Evolutionary conservation across 2,329 filamentous ascomycete species (phyloP).

Genomic region (Stemphylium lycopersici): DNA sequence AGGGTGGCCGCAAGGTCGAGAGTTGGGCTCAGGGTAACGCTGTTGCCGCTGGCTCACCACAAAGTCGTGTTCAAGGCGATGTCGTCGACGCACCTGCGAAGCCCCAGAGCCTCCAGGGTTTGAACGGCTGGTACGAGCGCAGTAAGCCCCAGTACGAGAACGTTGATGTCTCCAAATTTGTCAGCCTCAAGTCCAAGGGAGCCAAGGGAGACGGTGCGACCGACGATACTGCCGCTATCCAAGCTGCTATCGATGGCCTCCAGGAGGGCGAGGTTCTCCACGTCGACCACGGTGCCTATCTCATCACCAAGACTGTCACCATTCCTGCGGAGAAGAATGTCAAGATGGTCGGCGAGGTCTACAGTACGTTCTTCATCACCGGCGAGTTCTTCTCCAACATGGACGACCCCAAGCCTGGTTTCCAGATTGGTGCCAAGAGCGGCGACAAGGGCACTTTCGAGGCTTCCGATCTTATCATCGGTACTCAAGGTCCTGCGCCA

Average conservation of each 20-base stretch:
- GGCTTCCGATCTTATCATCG: conserved; percentile 85
- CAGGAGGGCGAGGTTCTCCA: conserved; percentile 66
- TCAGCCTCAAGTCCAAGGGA: conserved; percentile 81
- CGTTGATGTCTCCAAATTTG: conserved; percentile 70
- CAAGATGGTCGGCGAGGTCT: conserved; percentile 89
- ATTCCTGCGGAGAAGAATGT: conserved; percentile 70
- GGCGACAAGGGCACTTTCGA: conserved; percentile 82
- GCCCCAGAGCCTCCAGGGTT: conserved; percentile 69
- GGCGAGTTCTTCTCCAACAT: conserved; percentile 76
- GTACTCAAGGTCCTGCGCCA: conserved; percentile 80
- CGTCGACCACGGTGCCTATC: conserved; percentile 69
- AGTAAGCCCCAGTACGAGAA: conserved; percentile 88
- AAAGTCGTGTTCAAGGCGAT: conserved; percentile 63
- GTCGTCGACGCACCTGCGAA: conserved; percentile 60
- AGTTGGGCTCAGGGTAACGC: conserved; percentile 82
- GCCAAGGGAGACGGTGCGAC: conserved; percentile 86
- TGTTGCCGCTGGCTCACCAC: conserved; percentile 60
- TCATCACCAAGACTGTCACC: conserved; percentile 65
- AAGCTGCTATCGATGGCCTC: conserved; percentile 74
- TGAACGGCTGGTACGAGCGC: conserved; percentile 76
- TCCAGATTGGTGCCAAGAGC: conserved; percentile 74
- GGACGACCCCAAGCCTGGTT: conserved; percentile 78
- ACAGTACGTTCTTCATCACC: conserved; percentile 85
- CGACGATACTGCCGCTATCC: conserved; percentile 86
- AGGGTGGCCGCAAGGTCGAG: conserved; percentile 70